Evolutionary conservation across 208 protist species (phyloP).

Genomic region (Angomonas ambiguus): DNA sequence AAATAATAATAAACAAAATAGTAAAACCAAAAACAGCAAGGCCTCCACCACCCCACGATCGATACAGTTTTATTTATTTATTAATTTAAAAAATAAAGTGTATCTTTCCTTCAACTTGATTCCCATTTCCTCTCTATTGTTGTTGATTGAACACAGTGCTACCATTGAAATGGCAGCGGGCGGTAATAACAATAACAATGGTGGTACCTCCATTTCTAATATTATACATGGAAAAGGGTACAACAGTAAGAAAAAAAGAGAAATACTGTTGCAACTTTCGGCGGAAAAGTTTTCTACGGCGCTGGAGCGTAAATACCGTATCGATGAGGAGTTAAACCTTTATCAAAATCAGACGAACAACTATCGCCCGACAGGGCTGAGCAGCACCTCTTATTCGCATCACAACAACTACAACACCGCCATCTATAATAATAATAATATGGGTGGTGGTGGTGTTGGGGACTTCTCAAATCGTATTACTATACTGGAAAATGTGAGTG

Average conservation of each 20-base stretch:
- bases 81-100: constrained; percentile 10
- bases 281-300: not conserved
- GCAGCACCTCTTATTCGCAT: not conserved
- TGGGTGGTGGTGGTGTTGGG: not conserved
- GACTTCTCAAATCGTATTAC: no score
- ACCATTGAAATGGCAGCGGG: not conserved
- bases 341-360: not conserved
- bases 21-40: constrained; percentile 3
- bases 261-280: not conserved
- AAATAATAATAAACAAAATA: constrained; percentile 9
- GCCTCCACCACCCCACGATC: not conserved
- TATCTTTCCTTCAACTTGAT: not conserved
- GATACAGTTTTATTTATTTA: constrained; percentile 4
- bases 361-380: not conserved
- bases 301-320: not conserved
- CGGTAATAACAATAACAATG: not conserved
- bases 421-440: constrained; percentile 10
- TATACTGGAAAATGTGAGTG: not conserved
- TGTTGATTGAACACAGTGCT: not conserved
- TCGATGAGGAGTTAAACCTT: not conserved
- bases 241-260: not conserved
- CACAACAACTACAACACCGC: not conserved
- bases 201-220: not conserved
- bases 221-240: not conserved
- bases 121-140: not conserved